A percentile compares a stretch with the other conserved stretches of the same genome.
phyloP scores from a whole-genome alignment of 73 alveolate genomes.

The Tetrahymena malaccensis region DNA sequence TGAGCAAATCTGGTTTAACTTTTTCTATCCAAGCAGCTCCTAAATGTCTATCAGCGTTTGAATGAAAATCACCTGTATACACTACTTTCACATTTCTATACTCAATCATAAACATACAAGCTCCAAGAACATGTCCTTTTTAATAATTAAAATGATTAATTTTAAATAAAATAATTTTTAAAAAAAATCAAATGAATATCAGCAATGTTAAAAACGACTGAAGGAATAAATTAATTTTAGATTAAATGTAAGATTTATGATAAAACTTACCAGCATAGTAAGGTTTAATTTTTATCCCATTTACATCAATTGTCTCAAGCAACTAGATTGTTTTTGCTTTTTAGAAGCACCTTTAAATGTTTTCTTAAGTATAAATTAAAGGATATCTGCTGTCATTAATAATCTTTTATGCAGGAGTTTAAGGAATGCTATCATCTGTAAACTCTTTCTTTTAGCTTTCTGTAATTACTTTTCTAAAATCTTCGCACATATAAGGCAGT shows the following conservation, averaged over 20 bases:
- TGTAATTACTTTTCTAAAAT: slow-evolving; percentile 71
- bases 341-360: slow-evolving; percentile 44
- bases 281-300: neutral
- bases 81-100: slow-evolving; percentile 85
- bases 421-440: neutral
- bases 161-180: no score
- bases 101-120: slow-evolving; percentile 73
- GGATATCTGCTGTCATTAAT: slow-evolving; percentile 39
- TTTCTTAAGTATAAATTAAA: slow-evolving; percentile 46
- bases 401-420: neutral
- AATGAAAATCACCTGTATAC: slow-evolving; percentile 98
- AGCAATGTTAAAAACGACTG: no score
- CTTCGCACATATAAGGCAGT: slow-evolving; percentile 95
- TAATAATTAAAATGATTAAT: neutral
- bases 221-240: no score
- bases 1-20: slow-evolving; percentile 82
- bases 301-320: slow-evolving; percentile 39
- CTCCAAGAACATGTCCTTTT: slow-evolving; percentile 98
- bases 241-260: no score
- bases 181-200: no score
- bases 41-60: slow-evolving; percentile 93
- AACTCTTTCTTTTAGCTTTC: slow-evolving; percentile 13
- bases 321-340: slow-evolving; percentile 55
- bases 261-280: slow-evolving; percentile 1
- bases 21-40: slow-evolving; percentile 93